Base-by-base conservation (phyloP, 768 basidiomycete species). In the Pleurotus djamor region DNA sequence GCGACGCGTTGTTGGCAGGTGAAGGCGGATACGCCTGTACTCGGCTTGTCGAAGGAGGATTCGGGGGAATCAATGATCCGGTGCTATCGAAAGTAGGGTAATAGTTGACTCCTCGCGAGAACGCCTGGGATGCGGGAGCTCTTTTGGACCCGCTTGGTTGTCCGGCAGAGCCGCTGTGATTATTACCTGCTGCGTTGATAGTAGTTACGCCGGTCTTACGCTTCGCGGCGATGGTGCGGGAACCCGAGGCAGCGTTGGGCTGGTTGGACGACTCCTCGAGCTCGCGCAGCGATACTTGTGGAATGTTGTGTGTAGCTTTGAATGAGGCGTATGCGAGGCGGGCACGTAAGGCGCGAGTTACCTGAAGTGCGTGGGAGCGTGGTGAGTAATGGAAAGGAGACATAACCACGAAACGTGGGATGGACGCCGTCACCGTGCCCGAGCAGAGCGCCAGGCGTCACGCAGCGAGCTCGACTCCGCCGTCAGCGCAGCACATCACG, bases 321-420 rank as follows among this genome's bases (percentile, higher is more conserved):
- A 89, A 92, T 1, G 88, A 87, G 21, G 92, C 92, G 72, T 92
- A 91, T 0, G 89, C 83, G 54, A 94, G 82, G 64, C 91, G 87
- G 65, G 91, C 82, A 61, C 92, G 86, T 59, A 94, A 81, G 57
- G 83, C 86, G 69, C 89, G 89, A 67, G 91, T 90, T 35, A 94
- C 84, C 92, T 94, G 76, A 65, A 65, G 61, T 62, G 66, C 67
- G 68, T 66, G 64, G 61, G 66, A 74, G 54, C 34, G 38, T 41
- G 28, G 54, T 76, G 74, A 76, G 75, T 68, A 72, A 72, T 21
- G 54, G 21, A 56, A 56, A 56, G 49, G 49, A 16, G 49, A 32
- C 10, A 9, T 14, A 17, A 8, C 10, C 13, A 14, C 17, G 13
- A 10, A 12, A 47, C 45, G 17, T 47, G 17, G 33, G 36, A 28